A percentile compares a stretch with the other conserved stretches of the same genome.
Conservation (phyloP, 2,329 filamentous ascomycete genomes). For the Aureobasidium mangrovei region DNA sequence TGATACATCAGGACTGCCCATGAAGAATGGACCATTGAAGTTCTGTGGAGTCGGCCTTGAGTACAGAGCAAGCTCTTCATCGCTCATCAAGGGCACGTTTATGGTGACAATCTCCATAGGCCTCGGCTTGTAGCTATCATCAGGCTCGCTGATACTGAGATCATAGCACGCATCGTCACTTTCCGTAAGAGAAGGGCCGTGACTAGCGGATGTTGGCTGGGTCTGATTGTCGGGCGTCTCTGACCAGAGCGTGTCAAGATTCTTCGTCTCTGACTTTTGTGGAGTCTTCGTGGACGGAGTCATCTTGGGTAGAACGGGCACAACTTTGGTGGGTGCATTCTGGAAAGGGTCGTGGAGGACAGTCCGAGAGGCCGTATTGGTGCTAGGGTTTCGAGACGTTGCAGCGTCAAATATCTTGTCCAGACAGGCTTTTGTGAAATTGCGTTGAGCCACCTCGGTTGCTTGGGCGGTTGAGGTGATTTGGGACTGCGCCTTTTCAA, state of each 20-base stretch:
- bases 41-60: constrained; percentile 26
- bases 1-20: constrained; percentile 18
- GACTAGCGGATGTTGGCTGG: neutral
- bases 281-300: neutral
- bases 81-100: neutral
- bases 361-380: constrained; percentile 14
- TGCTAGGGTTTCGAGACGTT: neutral
- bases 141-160: constrained; percentile 14
- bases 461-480: neutral
- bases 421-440: constrained; percentile 23
- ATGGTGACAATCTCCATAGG: neutral
- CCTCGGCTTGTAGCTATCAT: neutral
- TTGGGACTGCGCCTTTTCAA: neutral
- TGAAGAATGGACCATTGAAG: constrained; percentile 31
- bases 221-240: neutral
- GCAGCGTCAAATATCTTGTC: constrained; percentile 16
- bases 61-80: constrained; percentile 7
- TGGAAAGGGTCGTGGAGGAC: constrained; percentile 27
- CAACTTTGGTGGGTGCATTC: neutral
- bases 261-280: neutral
- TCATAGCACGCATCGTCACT: neutral
- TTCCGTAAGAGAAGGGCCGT: neutral
- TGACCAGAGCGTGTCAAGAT: neutral
- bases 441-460: constrained; percentile 5
- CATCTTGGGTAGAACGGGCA: neutral